phyloP scores from a whole-genome alignment of 495 filamentous ascomycete species.

The Lasiosphaeria ovina region DNA sequence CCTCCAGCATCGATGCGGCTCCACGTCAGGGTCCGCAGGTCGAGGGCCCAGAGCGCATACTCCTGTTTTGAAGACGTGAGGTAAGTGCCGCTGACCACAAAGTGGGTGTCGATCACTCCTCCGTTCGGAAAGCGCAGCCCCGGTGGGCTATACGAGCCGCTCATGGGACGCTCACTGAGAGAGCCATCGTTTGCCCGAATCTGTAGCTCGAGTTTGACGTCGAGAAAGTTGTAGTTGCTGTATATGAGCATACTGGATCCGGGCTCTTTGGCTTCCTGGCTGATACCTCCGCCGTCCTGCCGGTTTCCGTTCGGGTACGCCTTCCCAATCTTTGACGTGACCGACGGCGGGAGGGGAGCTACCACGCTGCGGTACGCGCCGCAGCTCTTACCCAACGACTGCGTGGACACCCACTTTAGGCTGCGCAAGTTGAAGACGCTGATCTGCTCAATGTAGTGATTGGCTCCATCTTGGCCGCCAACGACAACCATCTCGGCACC shows the following conservation, averaged over 20 bases:
- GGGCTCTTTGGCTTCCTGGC: conserved; percentile 55
- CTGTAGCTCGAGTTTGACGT: conserved; percentile 93
- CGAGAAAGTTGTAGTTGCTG: conserved; percentile 97
- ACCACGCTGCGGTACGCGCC: conserved; percentile 96
- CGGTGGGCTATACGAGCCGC: conserved; percentile 79
- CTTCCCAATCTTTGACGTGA: conserved; percentile 71
- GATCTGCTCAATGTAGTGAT: conserved; percentile 97
- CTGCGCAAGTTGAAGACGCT: conserved; percentile 98
- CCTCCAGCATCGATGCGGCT: conserved; percentile 94
- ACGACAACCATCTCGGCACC: conserved; percentile 98
- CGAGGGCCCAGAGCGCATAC: conserved; percentile 95
- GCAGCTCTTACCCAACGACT: conserved; percentile 79
- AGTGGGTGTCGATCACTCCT: conserved; percentile 88
- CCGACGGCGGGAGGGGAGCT: conserved; percentile 65
- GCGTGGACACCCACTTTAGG: conserved; percentile 90
- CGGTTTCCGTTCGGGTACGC: conserved; percentile 27
- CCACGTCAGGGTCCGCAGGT: conserved; percentile 85
- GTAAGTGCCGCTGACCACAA: conserved; percentile 95
- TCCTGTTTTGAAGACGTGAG: conserved; percentile 97
- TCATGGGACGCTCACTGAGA: conserved; percentile 84
- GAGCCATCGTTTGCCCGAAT: conserved; percentile 81
- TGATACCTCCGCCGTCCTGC: conserved; percentile 36
- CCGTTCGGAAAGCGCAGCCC: conserved; percentile 94
- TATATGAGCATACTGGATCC: conserved; percentile 92
- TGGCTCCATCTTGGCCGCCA: conserved; percentile 93